A percentile compares a stretch with the other conserved stretches of the same genome.
phyloP scores from a whole-genome alignment of 129 eudicot species.

The Pseudognaphalium luteoalbum region DNA sequence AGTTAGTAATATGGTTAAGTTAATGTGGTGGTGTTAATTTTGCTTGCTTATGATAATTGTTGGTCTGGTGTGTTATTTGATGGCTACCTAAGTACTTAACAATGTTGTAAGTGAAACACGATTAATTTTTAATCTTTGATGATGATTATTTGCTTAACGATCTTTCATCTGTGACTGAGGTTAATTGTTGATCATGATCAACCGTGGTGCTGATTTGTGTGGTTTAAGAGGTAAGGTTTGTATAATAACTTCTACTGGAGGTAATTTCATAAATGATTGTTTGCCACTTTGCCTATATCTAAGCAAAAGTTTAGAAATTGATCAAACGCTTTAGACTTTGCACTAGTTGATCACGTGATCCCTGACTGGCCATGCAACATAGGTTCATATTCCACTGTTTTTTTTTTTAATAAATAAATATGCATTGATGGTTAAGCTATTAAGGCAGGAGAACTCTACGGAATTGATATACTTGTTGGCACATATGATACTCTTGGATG shows the following conservation, averaged over 20 bases:
- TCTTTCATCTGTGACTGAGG: not conserved
- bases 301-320: not conserved
- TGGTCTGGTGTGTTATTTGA: not conserved
- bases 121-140: not conserved
- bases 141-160: not conserved
- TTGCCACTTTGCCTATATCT: not conserved
- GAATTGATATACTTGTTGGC: not conserved
- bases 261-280: not conserved
- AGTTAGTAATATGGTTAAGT: not conserved
- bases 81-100: not conserved
- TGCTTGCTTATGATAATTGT: not conserved
- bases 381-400: not conserved
- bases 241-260: not conserved
- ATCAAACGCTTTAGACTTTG: not conserved
- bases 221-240: not conserved
- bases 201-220: not conserved
- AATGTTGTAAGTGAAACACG: not conserved
- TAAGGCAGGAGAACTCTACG: not conserved
- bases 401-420: not conserved
- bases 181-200: not conserved
- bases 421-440: not conserved
- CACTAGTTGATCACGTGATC: not conserved
- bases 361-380: not conserved
- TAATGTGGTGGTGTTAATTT: not conserved
- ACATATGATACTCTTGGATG: not conserved